A percentile compares a stretch with the other conserved stretches of the same genome.
Evolutionary conservation across 2,329 filamentous ascomycete species (phyloP).

Genomic region (Lachnellula cervina): DNA sequence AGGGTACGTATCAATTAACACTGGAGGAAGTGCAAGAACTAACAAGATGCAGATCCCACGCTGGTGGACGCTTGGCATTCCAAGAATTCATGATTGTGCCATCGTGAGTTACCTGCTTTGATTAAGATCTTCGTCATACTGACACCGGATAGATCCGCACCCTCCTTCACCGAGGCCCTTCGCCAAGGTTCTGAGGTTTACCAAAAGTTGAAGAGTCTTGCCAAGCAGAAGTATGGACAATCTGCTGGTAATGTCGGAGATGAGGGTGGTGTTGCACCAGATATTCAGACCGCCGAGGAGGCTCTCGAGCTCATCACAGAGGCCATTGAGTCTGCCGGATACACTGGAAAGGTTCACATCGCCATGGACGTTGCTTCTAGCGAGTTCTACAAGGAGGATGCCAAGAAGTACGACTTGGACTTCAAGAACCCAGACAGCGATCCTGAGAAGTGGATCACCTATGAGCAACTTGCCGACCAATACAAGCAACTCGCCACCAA

Average conservation of each 20-base stretch:
- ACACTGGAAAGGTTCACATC: constrained; percentile 94
- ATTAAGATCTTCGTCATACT: constrained; percentile 1
- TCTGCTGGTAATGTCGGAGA: constrained; percentile 98
- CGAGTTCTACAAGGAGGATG: constrained; percentile 98
- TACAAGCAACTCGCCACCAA: constrained; percentile 86
- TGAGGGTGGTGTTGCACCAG: constrained; percentile 98
- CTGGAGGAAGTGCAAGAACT: constrained; percentile 6
- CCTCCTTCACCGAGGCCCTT: constrained; percentile 91
- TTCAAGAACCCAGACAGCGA: constrained; percentile 99
- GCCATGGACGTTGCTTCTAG: constrained; percentile 99
- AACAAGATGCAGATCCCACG: constrained; percentile 67
- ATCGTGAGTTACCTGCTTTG: constrained; percentile 47
- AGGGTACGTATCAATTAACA: constrained; percentile 31
- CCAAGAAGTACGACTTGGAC: constrained; percentile 99
- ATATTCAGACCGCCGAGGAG: constrained; percentile 96
- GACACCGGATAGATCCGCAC: constrained; percentile 56
- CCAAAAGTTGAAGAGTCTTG: constrained; percentile 92
- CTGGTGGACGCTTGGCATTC: constrained; percentile 91
- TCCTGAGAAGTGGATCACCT: constrained; percentile 94
- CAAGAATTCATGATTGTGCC: constrained; percentile 97
- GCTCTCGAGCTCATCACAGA: constrained; percentile 94
- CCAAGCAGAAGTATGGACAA: constrained; percentile 99
- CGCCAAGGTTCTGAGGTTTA: constrained; percentile 97
- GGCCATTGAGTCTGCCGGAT: constrained; percentile 90
- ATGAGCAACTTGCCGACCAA: constrained; percentile 89